phyloP scores from a whole-genome alignment of 192 early-diverging fungal species.

The Coemansia guatemalensis region DNA sequence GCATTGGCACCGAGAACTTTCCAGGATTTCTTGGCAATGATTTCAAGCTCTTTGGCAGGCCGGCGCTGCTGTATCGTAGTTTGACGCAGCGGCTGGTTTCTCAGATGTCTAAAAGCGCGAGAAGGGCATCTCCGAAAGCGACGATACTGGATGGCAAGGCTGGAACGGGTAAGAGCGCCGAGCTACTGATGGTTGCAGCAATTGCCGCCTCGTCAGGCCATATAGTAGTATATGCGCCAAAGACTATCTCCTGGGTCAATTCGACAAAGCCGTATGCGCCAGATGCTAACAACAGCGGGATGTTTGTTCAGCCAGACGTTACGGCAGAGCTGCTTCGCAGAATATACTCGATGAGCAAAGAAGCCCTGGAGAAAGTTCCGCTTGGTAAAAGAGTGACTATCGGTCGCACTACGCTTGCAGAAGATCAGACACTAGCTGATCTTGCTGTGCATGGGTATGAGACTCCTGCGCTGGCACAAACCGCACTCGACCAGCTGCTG shows the following conservation, averaged over 20 bases:
- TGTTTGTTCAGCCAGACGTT: constrained; percentile 42
- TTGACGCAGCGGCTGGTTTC: constrained; percentile 31
- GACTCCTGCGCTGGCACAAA: constrained; percentile 37
- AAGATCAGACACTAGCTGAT: constrained; percentile 29
- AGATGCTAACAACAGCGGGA: constrained; percentile 6
- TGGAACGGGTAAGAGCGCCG: constrained; percentile 50
- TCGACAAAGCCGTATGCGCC: constrained; percentile 50
- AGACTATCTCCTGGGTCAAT: constrained; percentile 42
- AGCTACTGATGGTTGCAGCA: constrained; percentile 43
- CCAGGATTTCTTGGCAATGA: constrained; percentile 38
- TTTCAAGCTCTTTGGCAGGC: constrained; percentile 44
- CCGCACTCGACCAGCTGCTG: constrained; percentile 35
- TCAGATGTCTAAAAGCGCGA: constrained; percentile 13
- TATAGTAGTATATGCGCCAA: constrained; percentile 39
- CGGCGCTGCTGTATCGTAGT: constrained; percentile 47
- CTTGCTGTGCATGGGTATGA: constrained; percentile 31
- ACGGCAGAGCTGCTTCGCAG: constrained; percentile 25
- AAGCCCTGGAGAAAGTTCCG: constrained; percentile 29
- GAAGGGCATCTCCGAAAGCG: constrained; percentile 19
- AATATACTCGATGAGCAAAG: constrained; percentile 17
- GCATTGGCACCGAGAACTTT: constrained; percentile 25
- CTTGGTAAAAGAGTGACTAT: constrained; percentile 33
- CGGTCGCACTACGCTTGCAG: constrained; percentile 28
- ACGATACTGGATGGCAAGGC: constrained; percentile 34
- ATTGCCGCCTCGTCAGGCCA: constrained; percentile 28